Evolutionary conservation across 164 flowering plant genomes (phyloP).

Genomic region (Hamamelis virginiana): DNA sequence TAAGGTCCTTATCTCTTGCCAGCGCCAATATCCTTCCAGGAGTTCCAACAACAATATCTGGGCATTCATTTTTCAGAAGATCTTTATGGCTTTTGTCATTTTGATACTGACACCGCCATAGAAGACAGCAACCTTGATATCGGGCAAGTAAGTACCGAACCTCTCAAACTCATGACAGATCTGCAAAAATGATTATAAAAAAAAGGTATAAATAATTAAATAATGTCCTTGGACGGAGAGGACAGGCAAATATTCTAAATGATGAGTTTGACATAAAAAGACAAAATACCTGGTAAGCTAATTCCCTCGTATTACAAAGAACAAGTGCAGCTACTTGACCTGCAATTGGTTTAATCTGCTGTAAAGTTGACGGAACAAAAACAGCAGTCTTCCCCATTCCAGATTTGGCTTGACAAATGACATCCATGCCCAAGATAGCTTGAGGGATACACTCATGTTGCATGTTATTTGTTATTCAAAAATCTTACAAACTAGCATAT

Average conservation of each 20-base stretch:
- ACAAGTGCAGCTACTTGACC: slow-evolving; percentile 98
- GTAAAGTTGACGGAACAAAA: too few species aligned
- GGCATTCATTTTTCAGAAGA: slow-evolving; percentile 89
- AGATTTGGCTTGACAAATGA: slow-evolving; percentile 98
- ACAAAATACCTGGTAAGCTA: slow-evolving; percentile 85
- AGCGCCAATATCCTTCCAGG: slow-evolving; percentile 91
- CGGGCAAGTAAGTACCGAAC: slow-evolving; percentile 85
- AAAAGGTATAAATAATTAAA: neutral
- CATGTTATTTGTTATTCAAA: too few species aligned
- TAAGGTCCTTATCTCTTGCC: slow-evolving; percentile 87
- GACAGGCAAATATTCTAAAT: neutral
- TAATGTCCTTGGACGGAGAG: neutral
- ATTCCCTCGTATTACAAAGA: slow-evolving; percentile 90
- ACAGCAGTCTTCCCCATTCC: too few species aligned
- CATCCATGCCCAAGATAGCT: slow-evolving; percentile 98
- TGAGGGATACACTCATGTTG: slow-evolving; percentile 99
- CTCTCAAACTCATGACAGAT: slow-evolving; percentile 96
- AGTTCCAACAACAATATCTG: slow-evolving; percentile 96
- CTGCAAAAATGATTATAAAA: slow-evolving; percentile 31
- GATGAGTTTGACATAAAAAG: neutral
- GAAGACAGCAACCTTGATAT: slow-evolving; percentile 87
- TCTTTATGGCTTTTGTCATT: slow-evolving; percentile 90
- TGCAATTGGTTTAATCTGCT: slow-evolving; percentile 80
- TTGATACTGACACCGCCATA: slow-evolving; percentile 93
- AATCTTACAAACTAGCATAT: too few species aligned